Evolutionary conservation across 2,329 filamentous ascomycete species (phyloP), one percentile per base, ranked within the genome.

Genomic region (Sphaerostilbella broomeana): DNA sequence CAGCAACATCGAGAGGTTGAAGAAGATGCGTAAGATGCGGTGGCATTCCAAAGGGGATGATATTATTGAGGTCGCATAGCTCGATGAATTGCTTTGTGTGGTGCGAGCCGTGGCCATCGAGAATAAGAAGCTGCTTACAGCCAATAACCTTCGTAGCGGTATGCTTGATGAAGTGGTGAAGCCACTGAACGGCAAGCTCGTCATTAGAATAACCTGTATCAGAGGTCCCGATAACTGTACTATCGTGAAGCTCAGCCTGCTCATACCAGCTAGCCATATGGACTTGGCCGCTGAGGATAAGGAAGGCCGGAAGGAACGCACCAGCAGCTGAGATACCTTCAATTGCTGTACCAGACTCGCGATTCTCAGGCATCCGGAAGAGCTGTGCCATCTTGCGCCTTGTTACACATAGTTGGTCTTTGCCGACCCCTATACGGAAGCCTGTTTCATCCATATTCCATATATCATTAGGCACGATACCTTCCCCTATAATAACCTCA

Each of bases 381-480:
- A 29, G n/a, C 25, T 29, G 20, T 20, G 24, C 29, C 13, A 26
- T 35, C 12, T 39, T 42, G 8, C 34, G 17, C 21, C 30, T 38
- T 19, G 30, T 44, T 5, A 47, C 17, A 16, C 44, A 21, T 32
- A 35, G 13, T 17, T 36, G 12, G 17, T 37, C 22, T n/a, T 44
- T 42, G 2, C 31, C 34, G 5, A 40, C 33, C 13, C 41, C 31
- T 38, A 47, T 44, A 18, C 22, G 34, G 29, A 47, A 44, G 28
- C 44, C 40, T 6, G 40, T 44, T 19, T 44, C 37, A 34, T 44
- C 44, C 34, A 44, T 44, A 39, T 46, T 44, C 44, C 31, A 47
- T 4, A 42, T 47, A 31, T 29, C 29, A 6, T 41, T 35, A 3
- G 25, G 26, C 8, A 21, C 13, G 13, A 47, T 47, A 12, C 38